Base-by-base conservation (phyloP, 2,329 filamentous ascomycete species). In the Aspergillus novoparasiticus region DNA sequence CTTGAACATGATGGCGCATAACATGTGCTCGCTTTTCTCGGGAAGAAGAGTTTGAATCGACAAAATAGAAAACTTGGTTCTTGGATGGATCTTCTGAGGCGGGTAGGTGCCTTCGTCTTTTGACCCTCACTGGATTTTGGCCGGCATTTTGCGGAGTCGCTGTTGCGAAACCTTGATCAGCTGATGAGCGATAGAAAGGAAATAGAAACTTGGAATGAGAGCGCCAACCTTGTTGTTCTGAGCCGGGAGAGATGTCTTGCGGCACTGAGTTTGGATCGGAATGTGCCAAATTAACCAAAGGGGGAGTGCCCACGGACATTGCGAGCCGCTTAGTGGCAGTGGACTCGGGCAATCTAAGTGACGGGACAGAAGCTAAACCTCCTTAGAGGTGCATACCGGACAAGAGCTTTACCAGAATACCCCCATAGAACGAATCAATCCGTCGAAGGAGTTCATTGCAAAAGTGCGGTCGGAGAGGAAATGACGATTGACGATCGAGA, bases 1-100 rank as follows among this genome's bases (percentile, higher is more conserved):
- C 72, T 57, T 79, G 76, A n/a, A 80, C 77, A 69, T 80, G 78
- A 59, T 80, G 76, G 41, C 77, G 77, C 78, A 80, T 80, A 23
- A 80, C 78, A 73, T 80, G 78, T 8, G 78, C 77, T 34, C 78
- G 77, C 59, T 80, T 80, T 60, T 78, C 78, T 36, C 76, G 75
- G 21, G 75, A 79, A 4, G 78, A 79, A 4, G 78, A 79, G 58
- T 72, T 74, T 9, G 72, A 73, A 57, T 80, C 74, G 54, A 80
- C 78, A 66, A 80, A 80, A 63, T 78, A 80, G 60, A 80, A 80
- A 6, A 71, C 64, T 66, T 76, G 75, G 12, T 66, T 74, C 59
- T 74, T 74, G 26, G 63, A 58, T 45, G 67, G 64, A 12, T 68
- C 67, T 19, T 69, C 66, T 1, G 69, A 58, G 28, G 66, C 66